Conservation (phyloP, 1,284 basidiomycete genomes). For the Ustilago shanxiensis region DNA sequence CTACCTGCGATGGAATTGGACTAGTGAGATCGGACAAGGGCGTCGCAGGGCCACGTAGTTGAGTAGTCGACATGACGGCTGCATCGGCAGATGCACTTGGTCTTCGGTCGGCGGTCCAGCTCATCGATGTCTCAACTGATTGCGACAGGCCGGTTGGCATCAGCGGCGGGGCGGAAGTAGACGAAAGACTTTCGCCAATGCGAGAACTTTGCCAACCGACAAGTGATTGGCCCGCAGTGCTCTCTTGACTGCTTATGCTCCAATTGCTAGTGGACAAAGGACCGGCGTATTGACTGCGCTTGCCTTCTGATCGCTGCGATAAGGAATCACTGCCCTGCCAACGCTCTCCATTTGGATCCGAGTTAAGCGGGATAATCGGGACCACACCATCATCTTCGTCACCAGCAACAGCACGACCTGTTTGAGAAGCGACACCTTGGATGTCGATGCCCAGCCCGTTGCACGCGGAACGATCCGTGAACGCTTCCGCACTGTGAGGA, state of each 20-base stretch:
- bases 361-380: constrained; percentile 39
- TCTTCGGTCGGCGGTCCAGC: background rate
- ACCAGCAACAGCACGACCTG: background rate
- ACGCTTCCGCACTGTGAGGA: background rate
- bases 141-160: background rate
- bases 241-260: constrained; percentile 29
- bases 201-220: background rate
- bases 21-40: background rate
- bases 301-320: background rate
- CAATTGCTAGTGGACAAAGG: constrained; percentile 9
- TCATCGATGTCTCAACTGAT: background rate
- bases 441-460: constrained; percentile 33
- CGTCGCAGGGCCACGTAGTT: background rate
- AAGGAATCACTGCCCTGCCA: constrained; percentile 36
- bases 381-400: background rate
- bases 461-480: background rate
- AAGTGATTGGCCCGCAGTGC: constrained; percentile 1
- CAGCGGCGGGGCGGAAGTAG: too few species aligned
- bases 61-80: background rate
- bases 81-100: background rate
- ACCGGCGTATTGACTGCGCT: background rate
- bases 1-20: background rate
- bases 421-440: constrained; percentile 1
- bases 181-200: background rate
- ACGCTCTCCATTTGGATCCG: constrained; percentile 58